phyloP scores from a whole-genome alignment of 805 yeast genomes.

The Saccharomycopsis oosterbeekiorum region DNA sequence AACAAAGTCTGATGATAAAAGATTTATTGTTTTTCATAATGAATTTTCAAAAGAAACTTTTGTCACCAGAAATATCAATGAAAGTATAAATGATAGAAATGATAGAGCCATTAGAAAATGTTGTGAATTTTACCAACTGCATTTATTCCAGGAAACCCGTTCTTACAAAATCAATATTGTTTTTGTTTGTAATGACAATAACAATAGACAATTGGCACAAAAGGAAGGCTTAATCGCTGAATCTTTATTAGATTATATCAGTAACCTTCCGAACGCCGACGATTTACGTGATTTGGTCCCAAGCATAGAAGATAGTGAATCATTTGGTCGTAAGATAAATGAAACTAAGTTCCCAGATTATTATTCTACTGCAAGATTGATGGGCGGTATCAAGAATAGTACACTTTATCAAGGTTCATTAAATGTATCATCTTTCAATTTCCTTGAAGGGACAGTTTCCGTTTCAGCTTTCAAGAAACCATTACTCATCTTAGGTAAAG shows the following conservation, averaged over 20 bases:
- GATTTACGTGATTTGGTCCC: slow-evolving; percentile 75
- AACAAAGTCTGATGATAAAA: slow-evolving; percentile 61
- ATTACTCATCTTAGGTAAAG: slow-evolving; percentile 69
- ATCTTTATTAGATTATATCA: slow-evolving; percentile 54
- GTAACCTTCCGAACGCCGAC: slow-evolving; percentile 57
- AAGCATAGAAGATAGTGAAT: slow-evolving; percentile 33
- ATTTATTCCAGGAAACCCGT: slow-evolving; percentile 35
- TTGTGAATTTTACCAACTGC: slow-evolving; percentile 62
- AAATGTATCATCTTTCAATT: slow-evolving; percentile 74
- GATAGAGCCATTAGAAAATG: slow-evolving; percentile 81
- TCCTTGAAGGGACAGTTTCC: slow-evolving; percentile 75
- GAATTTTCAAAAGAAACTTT: slow-evolving; percentile 73
- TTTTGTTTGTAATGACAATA: slow-evolving; percentile 69
- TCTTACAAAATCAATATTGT: slow-evolving; percentile 35
- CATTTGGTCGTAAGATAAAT: slow-evolving; percentile 21
- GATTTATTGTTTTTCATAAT: slow-evolving; percentile 87
- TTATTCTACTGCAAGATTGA: slow-evolving; percentile 66
- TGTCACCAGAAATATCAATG: slow-evolving; percentile 50
- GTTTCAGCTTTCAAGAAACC: slow-evolving; percentile 72
- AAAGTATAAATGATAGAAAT: slow-evolving; percentile 78
- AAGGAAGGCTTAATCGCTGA: slow-evolving; percentile 44
- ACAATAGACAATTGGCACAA: slow-evolving; percentile 49
- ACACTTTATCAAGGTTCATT: slow-evolving; percentile 79
- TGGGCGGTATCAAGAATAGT: slow-evolving; percentile 87
- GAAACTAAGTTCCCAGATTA: slow-evolving; percentile 68